Base-by-base conservation (phyloP, 129 eudicot species). In the Tanacetum coccineum region DNA sequence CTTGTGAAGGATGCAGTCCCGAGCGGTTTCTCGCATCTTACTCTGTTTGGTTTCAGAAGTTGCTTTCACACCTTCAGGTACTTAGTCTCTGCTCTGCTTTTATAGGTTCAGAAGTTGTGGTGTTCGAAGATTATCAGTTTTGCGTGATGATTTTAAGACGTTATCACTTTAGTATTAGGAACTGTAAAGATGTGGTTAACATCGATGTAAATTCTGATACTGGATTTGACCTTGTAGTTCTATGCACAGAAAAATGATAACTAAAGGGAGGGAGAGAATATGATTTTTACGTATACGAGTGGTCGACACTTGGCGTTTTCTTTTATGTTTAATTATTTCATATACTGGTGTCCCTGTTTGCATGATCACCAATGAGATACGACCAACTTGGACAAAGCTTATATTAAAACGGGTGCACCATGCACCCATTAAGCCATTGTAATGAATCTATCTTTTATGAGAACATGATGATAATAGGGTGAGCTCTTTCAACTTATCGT, bases 41-140 rank as follows among this genome's bases (percentile, higher is more conserved):
- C 70, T 70, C 84, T 28, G 86, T 44, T 60, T 92, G 98, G 98
- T 86, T 92, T 46, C 76, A 76, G 62, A 81, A 81, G 76, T 79
- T 92, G 68, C 80, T 85, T 48, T 59, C 82, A 14, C 85, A 78
- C 77, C 78, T 92, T 70, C 95, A 88, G 98, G 98, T 92, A 87
- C 44, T 64, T 19, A 10, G 14, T n/a, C 40, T 57, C 48, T 12
- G 14, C 48, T 17, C 32, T 25, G 39, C 20, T 42, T 46, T 19
- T 64, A 59, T 36, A 10, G 30, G 25, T 32, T 56, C 11, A 36
- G 10, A 36, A 36, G 10, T 36, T 2, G 42, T 36, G 53, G 56
- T 39, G 12, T 11, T 56, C 51, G 12, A 68, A 75, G 46, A 53
- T 45, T 14, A 69, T 45, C 18, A 28, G 2, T 59, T 51, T 13